Base-by-base conservation (phyloP, 306 rosid species). In the Lathyrus aphaca region DNA sequence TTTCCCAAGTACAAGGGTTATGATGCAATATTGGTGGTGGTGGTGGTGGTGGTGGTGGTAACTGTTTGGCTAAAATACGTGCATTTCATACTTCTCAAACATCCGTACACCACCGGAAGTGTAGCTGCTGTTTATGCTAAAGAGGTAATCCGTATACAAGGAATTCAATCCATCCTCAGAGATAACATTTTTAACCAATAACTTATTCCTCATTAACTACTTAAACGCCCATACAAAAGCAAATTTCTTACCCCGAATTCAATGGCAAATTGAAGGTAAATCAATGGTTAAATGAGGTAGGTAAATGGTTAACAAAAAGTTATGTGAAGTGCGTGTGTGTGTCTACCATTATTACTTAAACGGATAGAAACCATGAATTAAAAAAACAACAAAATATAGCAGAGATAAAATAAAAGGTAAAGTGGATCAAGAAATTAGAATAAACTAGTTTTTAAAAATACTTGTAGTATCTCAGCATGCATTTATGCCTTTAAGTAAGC, bases 351-450 rank as follows among this genome's bases (percentile, higher is more conserved):
- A 71, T 71, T 29, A 32, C 32, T 29, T 37, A 27, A 57, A 29
- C 45, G 9, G 5, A 19, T 43, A 44, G 35, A 43, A 70, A 56
- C 42, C 45, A 29, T 10, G 6, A 6, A 35, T 35, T 44, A 45
- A 17, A 45, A 59, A 59, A 44, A 71, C 39, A n/a, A 71, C 16
- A 71, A 30, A 59, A 44, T 43, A 46, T 15, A 17, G 30, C 65
- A 40, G 11, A 27, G 19, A 43, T 42, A 42, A 69, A 39, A 9
- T 64, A 45, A 48, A 67, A 11, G 39, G 46, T 35, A 58, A 72
- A 59, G 23, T 13, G 25, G 60, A 37, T 48, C 53, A 60, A 45
- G 29, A 49, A 35, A 62, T 30, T n/a, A 19, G 11, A n/a, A 14
- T 60, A 49, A 32, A 67, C 12, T 51, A 19, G 19, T 10, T 23